phyloP scores from a whole-genome alignment of 2,329 filamentous ascomycete genomes.

The Aspergillus thermomutatus region DNA sequence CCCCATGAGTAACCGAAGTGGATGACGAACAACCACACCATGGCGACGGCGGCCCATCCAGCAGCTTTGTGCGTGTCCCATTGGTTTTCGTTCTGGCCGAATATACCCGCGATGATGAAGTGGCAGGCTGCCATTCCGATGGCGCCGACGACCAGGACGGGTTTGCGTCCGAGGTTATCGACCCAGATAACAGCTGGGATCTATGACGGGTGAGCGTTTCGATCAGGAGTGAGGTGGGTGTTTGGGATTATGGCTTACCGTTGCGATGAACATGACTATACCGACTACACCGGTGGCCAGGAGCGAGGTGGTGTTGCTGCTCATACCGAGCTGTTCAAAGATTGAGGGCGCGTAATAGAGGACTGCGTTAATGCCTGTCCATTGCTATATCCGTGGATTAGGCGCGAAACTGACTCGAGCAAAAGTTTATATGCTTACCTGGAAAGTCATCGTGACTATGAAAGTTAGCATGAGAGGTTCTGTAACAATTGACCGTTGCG shows the following conservation, averaged over 20 bases:
- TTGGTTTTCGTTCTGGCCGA: slow-evolving; percentile 57
- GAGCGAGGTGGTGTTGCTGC: slow-evolving; percentile 23
- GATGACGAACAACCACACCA: slow-evolving; percentile 65
- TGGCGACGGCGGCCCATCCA: slow-evolving; percentile 62
- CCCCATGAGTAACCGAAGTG: slow-evolving; percentile 73
- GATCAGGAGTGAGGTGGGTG: background rate
- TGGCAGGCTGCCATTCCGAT: slow-evolving; percentile 67
- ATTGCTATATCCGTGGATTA: background rate
- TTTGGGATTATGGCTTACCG: background rate
- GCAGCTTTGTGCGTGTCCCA: slow-evolving; percentile 57
- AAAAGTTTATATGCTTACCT: background rate
- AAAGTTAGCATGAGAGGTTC: background rate
- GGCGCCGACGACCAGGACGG: slow-evolving; percentile 45
- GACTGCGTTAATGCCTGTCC: background rate
- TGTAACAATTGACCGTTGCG: slow-evolving; percentile 45
- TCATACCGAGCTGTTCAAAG: slow-evolving; percentile 23
- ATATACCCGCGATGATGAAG: slow-evolving; percentile 65
- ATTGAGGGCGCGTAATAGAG: slow-evolving; percentile 11
- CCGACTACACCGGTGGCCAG: slow-evolving; percentile 31
- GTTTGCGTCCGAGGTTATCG: slow-evolving; percentile 32
- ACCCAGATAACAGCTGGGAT: slow-evolving; percentile 33
- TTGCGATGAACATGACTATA: slow-evolving; percentile 24
- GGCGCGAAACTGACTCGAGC: background rate
- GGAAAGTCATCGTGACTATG: background rate
- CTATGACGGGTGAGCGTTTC: background rate